Evolutionary conservation across 2,329 filamentous ascomycete genomes (phyloP), one percentile per base, ranked within the genome.

Genomic region (Metarhizium album): DNA sequence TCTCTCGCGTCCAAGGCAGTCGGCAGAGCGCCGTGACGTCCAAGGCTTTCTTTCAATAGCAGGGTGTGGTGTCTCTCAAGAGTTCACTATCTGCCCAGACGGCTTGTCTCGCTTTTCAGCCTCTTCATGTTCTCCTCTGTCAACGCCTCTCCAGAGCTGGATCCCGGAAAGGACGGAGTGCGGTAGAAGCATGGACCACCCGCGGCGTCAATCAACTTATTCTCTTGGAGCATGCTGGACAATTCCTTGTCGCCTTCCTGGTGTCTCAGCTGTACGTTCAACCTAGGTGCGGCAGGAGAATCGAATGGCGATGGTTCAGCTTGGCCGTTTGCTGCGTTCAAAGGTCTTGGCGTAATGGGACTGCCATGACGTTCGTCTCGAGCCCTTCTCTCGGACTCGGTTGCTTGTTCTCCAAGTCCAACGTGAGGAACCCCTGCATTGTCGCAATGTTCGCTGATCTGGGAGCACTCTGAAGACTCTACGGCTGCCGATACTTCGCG

Each of bases 81-180:
- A 40, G 5, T 14, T 5, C 24, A 5, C 11, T 43, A 43, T 5
- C 20, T 13, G 9, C 24, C 40, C 11, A n/a, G 27, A 11, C 18
- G 52, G 31, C 52, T 45, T 1, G 54, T 67, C 50, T 72, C 67
- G 51, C 62, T 64, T 51, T 68, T 67, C 43, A 79, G 57, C 53
- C 66, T 74, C 35, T 71, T 74, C 45, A 80, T 64, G 55, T 80
- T 80, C 58, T 76, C 76, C 54, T 76, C 72, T 1, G 76, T 80
- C 54, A 80, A 57, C 4, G 70, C 70, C 50, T 77, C 72, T 3
- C 70, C 69, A 7, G 58, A 51, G 11, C 64, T 59, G 24, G 59
- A 53, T 38, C 66, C 68, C 9, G 70, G 62, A 27, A 66, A 66
- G 7, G 65, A 66, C 4, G 49, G 23, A 29, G 60, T 65, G 16